Evolutionary conservation across 169 alveolate genomes (phyloP).

Genomic region (Amoebophrya sp.): DNA sequence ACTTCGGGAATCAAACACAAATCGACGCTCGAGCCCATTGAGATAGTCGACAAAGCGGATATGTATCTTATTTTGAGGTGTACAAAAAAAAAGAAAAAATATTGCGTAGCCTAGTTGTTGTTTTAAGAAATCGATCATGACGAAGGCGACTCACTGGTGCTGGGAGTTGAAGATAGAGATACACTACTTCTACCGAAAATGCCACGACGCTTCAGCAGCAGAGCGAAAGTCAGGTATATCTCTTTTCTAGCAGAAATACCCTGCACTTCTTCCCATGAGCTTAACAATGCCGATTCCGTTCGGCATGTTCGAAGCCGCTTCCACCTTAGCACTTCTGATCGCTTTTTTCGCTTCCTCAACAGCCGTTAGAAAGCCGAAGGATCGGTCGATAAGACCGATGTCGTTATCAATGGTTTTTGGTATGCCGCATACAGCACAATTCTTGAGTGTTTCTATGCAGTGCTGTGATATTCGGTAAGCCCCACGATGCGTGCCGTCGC

Average conservation of each 20-base stretch:
- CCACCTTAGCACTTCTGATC: conserved; percentile 70
- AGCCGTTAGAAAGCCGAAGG: conserved; percentile 74
- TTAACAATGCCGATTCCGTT: conserved; percentile 78
- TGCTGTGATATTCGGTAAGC: conserved; percentile 57
- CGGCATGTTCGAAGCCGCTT: conserved; percentile 66
- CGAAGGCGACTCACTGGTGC: background rate
- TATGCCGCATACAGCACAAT: conserved; percentile 65
- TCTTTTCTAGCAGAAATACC: conserved; percentile 56
- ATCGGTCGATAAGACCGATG: conserved; percentile 75
- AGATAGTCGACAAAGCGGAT: background rate
- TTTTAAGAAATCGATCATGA: background rate
- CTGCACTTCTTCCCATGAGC: conserved; percentile 77
- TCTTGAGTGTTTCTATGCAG: conserved; percentile 49
- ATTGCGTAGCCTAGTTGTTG: background rate
- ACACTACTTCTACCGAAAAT: background rate
- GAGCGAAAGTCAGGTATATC: no score
- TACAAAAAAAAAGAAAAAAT: no score
- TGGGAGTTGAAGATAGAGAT: background rate
- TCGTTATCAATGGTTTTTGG: conserved; percentile 88
- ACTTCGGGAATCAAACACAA: conserved; percentile 43
- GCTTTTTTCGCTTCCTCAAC: conserved; percentile 67
- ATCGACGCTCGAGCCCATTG: conserved; percentile 30
- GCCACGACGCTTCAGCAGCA: no score
- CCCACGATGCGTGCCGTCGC: conserved; percentile 86
- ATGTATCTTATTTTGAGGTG: no score